A percentile compares a stretch with the other conserved stretches of the same genome.
phyloP scores from a whole-genome alignment of 2,329 filamentous ascomycete genomes.

The Ceratocystis cubensis region DNA sequence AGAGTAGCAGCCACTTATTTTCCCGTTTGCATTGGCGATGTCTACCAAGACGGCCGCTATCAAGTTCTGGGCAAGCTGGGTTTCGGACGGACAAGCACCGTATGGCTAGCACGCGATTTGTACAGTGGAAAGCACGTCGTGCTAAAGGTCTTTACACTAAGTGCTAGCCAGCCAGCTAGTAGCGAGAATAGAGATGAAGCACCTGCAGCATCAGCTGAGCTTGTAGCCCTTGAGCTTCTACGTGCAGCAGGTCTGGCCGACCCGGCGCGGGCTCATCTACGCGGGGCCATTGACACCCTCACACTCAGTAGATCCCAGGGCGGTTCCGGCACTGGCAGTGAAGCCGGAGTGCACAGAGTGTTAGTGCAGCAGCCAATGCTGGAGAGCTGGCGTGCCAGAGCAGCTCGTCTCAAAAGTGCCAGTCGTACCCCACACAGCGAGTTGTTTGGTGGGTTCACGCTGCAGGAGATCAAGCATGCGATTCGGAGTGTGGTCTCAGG shows the following conservation, averaged over 20 bases:
- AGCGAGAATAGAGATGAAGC: too few relatives aligned
- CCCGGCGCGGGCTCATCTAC: neutral
- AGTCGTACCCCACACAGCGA: neutral
- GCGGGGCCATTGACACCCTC: neutral
- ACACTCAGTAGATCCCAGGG: neutral
- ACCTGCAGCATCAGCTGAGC: neutral
- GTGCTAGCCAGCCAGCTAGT: neutral
- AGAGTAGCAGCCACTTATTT: slow-evolving; percentile 5
- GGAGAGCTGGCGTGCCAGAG: slow-evolving; percentile 4
- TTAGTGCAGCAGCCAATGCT: slow-evolving; percentile 2
- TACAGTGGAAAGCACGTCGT: neutral
- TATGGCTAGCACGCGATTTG: slow-evolving; percentile 5
- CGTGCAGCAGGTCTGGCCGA: neutral
- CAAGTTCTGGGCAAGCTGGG: slow-evolving; percentile 9
- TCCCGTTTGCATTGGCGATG: slow-evolving; percentile 5
- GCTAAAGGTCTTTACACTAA: neutral
- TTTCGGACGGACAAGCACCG: slow-evolving; percentile 11
- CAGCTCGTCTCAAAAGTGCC: neutral
- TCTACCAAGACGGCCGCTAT: neutral
- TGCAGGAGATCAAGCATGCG: neutral
- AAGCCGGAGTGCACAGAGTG: neutral
- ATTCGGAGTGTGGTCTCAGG: neutral
- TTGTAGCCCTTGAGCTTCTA: neutral
- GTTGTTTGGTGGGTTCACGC: neutral
- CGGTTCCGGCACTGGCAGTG: neutral